phyloP scores from a whole-genome alignment of 1,284 basidiomycete genomes.

The Pisolithus thermaeus region DNA sequence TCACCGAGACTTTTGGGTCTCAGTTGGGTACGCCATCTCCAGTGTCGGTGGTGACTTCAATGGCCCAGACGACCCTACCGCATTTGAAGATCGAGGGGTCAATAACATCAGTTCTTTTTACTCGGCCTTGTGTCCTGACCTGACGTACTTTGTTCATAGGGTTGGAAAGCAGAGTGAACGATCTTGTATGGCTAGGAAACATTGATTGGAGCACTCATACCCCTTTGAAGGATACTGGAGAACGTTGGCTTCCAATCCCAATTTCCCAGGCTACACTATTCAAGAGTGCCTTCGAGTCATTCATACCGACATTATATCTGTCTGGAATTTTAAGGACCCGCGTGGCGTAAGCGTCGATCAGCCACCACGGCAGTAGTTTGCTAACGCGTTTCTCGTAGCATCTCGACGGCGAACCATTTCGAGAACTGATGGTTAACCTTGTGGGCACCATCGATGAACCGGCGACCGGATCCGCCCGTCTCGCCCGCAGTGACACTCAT shows the following conservation, averaged over 20 bases:
- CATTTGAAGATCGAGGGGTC: constrained; percentile 4
- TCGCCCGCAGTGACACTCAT: background rate
- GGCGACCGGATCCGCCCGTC: too few species aligned
- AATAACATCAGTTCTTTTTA: background rate
- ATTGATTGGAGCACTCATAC: background rate
- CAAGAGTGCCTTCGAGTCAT: too few species aligned
- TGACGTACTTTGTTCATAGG: too few species aligned
- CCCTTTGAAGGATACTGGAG: background rate
- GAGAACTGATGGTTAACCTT: too few species aligned
- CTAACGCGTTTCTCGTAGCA: background rate
- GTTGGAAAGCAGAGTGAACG: background rate
- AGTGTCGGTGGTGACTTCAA: background rate
- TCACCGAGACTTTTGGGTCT: background rate
- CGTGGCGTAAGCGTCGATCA: background rate
- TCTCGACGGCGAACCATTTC: background rate
- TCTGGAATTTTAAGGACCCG: background rate
- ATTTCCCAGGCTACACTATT: too few species aligned
- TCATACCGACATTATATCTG: too few species aligned
- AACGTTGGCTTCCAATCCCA: too few species aligned
- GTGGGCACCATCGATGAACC: too few species aligned
- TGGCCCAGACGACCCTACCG: constrained; percentile 1
- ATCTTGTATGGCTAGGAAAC: too few species aligned
- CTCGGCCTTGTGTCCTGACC: too few species aligned
- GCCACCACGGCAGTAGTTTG: background rate
- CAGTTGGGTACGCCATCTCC: background rate